Percentiles rank a stretch among this genome's conserved stretches.
Evolutionary conservation across 768 basidiomycete genomes (phyloP).

Genomic region (Panaeolus papilionaceus): DNA sequence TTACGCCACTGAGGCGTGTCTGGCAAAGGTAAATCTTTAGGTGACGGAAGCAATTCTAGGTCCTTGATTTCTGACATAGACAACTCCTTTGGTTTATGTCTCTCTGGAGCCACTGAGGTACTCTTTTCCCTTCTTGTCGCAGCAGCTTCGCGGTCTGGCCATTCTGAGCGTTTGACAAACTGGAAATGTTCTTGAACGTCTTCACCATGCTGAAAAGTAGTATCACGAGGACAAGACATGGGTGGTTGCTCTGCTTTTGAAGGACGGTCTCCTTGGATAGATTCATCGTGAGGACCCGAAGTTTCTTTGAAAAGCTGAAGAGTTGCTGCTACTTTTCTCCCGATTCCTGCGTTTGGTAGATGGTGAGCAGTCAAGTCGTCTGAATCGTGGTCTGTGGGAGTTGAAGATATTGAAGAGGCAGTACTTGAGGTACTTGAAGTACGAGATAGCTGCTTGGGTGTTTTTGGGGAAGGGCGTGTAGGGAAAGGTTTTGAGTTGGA

Average conservation of each 20-base stretch:
- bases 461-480: conserved; percentile 36
- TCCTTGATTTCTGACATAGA: conserved; percentile 35
- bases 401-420: conserved; percentile 38
- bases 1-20: conserved; percentile 67
- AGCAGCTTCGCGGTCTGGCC: conserved; percentile 82
- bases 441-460: conserved; percentile 38
- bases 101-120: conserved; percentile 60
- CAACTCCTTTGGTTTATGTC: conserved; percentile 57
- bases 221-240: conserved; percentile 33
- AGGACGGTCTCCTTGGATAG: conserved; percentile 37
- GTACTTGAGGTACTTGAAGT: conserved; percentile 41
- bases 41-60: conserved; percentile 39
- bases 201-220: conserved; percentile 50
- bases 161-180: conserved; percentile 85
- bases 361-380: conserved; percentile 36
- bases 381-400: conserved; percentile 35
- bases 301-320: conserved; percentile 86
- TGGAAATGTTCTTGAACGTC: conserved; percentile 76
- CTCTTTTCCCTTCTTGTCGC: conserved; percentile 75
- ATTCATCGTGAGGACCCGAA: conserved; percentile 44
- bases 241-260: conserved; percentile 34
- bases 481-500: conserved; percentile 33
- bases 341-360: conserved; percentile 55
- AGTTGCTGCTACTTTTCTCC: conserved; percentile 84
- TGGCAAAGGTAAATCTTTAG: conserved; percentile 49